Conservation (phyloP, 345 rosid species). For the Salix viminalis region DNA sequence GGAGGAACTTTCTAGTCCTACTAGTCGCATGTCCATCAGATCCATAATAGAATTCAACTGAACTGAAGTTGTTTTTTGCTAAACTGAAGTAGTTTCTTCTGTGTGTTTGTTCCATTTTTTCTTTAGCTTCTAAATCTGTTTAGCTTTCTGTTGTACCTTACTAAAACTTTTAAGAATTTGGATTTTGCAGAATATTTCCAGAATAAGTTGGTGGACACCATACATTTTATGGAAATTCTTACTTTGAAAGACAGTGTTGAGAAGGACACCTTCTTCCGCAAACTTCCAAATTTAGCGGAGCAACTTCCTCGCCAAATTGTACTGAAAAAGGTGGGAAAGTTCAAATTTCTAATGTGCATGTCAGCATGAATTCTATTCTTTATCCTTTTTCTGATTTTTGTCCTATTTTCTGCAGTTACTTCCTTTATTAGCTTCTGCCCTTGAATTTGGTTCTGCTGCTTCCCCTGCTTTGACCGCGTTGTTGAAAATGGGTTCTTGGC, state of each 20-base stretch:
- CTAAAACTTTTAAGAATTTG: neutral
- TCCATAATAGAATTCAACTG: neutral
- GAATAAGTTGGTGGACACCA: constrained; percentile 98
- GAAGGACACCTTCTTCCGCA: constrained; percentile 94
- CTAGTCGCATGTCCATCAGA: neutral
- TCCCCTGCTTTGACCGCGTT: constrained; percentile 90
- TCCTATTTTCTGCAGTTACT: constrained; percentile 65
- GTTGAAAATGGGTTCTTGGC: constrained; percentile 96
- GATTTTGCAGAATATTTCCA: constrained; percentile 86
- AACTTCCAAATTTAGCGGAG: constrained; percentile 92
- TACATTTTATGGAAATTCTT: constrained; percentile 98
- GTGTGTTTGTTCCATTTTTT: neutral
- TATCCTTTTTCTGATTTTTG: constrained; percentile 20
- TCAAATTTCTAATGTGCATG: constrained; percentile 20
- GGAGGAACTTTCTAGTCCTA: neutral
- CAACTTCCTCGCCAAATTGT: constrained; percentile 98
- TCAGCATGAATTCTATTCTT: neutral
- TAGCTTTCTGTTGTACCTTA: neutral
- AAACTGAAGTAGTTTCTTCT: neutral
- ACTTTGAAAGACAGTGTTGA: constrained; percentile 90
- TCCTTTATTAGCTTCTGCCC: constrained; percentile 94
- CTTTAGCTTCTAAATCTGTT: neutral
- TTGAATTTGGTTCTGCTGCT: constrained; percentile 97
- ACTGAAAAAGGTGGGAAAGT: constrained; percentile 67
- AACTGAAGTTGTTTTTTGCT: neutral